phyloP scores from a whole-genome alignment of 176 grass and related monocot genomes.

The Secale cereale region DNA sequence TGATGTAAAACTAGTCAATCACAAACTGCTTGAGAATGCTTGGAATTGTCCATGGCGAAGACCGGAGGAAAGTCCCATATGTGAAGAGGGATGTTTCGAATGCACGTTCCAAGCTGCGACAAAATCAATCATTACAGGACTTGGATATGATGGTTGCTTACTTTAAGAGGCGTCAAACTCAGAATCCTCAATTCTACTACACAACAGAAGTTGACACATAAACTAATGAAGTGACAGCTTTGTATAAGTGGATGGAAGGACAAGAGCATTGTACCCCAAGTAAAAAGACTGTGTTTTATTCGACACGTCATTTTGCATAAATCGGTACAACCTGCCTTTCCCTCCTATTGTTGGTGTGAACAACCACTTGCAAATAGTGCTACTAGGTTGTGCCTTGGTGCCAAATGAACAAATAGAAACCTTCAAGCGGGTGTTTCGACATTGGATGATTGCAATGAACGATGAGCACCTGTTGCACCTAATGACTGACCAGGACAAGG shows the following conservation, averaged over 20 bases:
- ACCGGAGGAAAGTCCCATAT: background rate
- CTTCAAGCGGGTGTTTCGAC: background rate
- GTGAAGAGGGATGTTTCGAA: too few species aligned
- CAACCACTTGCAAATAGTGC: too few species aligned
- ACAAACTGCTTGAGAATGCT: too few species aligned
- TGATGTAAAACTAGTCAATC: too few species aligned
- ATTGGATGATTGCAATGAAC: background rate
- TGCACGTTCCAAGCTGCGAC: background rate
- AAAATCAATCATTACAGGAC: background rate
- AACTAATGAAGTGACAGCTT: background rate
- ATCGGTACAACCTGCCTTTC: too few species aligned
- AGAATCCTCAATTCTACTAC: constrained; percentile 1
- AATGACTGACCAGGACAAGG: background rate
- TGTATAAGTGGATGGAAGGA: constrained; percentile 25
- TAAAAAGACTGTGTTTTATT: too few species aligned
- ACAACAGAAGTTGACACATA: background rate
- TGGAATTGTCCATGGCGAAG: too few species aligned
- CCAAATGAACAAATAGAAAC: background rate
- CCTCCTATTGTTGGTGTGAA: too few species aligned
- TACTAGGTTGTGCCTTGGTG: too few species aligned
- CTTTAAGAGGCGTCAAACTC: background rate
- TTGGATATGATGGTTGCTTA: background rate
- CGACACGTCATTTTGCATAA: too few species aligned
- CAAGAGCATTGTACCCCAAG: background rate
- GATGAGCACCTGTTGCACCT: background rate